A percentile compares a stretch with the other conserved stretches of the same genome.
These are phyloP conservation scores for Arthroderma uncinatum DNA, from an alignment of 2,329 filamentous ascomycete species.

Conservation along the genomic window DNA sequence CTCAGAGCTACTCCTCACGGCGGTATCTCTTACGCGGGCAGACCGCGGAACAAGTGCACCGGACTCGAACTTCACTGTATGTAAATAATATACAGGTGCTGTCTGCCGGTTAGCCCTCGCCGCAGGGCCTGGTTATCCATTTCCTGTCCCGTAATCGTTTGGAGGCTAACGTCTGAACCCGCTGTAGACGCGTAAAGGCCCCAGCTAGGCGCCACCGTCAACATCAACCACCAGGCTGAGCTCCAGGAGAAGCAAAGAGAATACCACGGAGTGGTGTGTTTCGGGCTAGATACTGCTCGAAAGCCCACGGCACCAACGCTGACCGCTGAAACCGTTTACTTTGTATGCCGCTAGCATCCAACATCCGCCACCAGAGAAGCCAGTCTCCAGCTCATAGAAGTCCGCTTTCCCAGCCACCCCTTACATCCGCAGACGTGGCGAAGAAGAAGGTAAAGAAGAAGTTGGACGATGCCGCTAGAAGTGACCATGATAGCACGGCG, in stretches of 20 bases:
- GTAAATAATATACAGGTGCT: not conserved
- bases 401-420: constrained; percentile 17
- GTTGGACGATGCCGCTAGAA: constrained; percentile 27
- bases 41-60: not conserved
- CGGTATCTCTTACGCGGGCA: not conserved
- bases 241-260: not conserved
- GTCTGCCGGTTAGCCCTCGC: not conserved
- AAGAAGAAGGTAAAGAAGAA: constrained; percentile 28
- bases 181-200: not conserved
- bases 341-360: constrained; percentile 36
- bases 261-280: not conserved
- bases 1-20: not conserved
- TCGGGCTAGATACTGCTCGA: not conserved
- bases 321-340: constrained; percentile 9
- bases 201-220: not conserved
- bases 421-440: constrained; percentile 11
- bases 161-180: not conserved
- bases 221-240: too few relatives aligned
- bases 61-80: not conserved
- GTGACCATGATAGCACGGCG: constrained; percentile 26
- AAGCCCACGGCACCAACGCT: not conserved
- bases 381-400: constrained; percentile 26
- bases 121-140: not conserved
- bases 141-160: not conserved
- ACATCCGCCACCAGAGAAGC: constrained; percentile 30